Evolutionary conservation across 345 rosid genomes (phyloP), one percentile per base, ranked within the genome.

Genomic region (Hypericum androsaemum): DNA sequence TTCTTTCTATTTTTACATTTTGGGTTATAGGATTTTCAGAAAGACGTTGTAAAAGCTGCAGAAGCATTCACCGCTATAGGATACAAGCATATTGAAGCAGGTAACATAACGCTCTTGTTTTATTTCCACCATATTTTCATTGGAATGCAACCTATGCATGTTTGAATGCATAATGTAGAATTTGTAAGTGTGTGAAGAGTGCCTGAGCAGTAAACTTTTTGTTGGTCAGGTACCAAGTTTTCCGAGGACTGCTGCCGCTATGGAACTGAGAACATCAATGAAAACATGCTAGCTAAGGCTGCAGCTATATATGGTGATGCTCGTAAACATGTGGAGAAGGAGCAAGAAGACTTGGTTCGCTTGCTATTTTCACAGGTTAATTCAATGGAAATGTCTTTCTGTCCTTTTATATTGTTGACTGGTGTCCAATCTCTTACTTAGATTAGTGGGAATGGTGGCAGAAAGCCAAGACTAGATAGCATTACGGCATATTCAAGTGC

Each of bases 281-380:
- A 87, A 47, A 87, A 79, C 69, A 60, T 84, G 43, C 71, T 90
- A 6, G 95, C 96, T 14, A 87, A 87, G 67, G 86, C 95, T 69
- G 96, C 95, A 22, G 95, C 92, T 46, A 74, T 87, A 63, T 90
- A 87, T 47, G 95, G 98, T 43, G 98, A 84, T 79, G 86, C 95
- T 70, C 67, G 76, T 43, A 84, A 84, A 66, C 96, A 90, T 60
- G 81, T 80, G 15, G 96, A 81, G 65, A 84, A 84, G 71, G 98
- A 90, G 71, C 87, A 80, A 56, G 98, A 87, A 64, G 98, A 90
- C 44, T 82, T 73, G 48, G 82, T 77, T 67, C 72, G 72, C 57
- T 67, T 78, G 44, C 62, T 87, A 59, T 71, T 84, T 66, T 75
- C 87, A 64, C 96, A 90, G 95, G 96, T 90, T 1, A 22, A n/a